These are phyloP conservation scores for Fusarium caatingaense DNA, from an alignment of 2,329 filamentous ascomycete species.

Conservation along the genomic window DNA sequence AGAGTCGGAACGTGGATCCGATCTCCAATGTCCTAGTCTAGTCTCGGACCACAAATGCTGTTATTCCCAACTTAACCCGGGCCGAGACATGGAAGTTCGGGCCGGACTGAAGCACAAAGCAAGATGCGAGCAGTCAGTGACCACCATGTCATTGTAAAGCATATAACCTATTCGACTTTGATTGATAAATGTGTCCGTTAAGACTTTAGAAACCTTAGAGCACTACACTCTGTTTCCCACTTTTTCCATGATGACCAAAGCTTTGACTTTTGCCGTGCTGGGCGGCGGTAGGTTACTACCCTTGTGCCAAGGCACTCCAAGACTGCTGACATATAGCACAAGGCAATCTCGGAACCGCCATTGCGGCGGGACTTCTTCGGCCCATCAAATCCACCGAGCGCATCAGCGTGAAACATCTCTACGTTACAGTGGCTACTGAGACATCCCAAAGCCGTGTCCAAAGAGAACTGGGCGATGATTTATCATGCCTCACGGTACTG, in stretches of 20 bases:
- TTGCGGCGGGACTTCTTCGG: constrained; percentile 8
- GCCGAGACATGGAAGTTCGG: too few species aligned
- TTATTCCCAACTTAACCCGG: too few species aligned
- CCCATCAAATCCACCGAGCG: constrained; percentile 1
- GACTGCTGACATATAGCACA: not conserved
- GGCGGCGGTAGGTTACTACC: constrained; percentile 5
- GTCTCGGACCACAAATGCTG: too few species aligned
- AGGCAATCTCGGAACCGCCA: constrained; percentile 15
- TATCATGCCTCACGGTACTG: not conserved
- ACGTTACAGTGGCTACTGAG: constrained; percentile 15
- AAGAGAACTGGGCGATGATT: constrained; percentile 4
- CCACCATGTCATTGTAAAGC: too few species aligned
- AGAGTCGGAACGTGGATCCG: too few species aligned
- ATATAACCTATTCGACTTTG: too few species aligned
- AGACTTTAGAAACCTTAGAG: not conserved
- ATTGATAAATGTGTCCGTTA: not conserved
- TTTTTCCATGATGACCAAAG: not conserved
- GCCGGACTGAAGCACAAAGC: not conserved
- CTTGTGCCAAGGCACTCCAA: not conserved
- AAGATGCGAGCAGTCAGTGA: not conserved
- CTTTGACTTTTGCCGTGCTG: constrained; percentile 1
- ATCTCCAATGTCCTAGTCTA: too few species aligned
- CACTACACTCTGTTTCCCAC: not conserved
- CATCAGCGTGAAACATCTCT: not conserved
- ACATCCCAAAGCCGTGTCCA: constrained; percentile 6